phyloP scores from a whole-genome alignment of 768 basidiomycete species.

The Chalciporus piperatus region DNA sequence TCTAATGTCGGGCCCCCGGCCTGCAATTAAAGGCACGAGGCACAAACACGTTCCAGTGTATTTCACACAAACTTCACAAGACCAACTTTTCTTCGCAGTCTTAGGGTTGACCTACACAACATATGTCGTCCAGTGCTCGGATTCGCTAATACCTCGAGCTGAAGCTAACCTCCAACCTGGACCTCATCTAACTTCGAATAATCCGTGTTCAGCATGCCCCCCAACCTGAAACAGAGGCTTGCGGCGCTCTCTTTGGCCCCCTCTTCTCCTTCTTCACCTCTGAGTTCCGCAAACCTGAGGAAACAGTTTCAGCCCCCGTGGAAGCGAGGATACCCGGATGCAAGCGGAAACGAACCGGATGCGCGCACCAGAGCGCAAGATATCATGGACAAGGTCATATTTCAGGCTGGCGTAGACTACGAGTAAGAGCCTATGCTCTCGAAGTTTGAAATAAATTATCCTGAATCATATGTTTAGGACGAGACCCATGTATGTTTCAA shows the following conservation, averaged over 20 bases:
- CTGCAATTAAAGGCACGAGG: neutral
- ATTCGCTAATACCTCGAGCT: neutral
- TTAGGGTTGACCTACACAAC: slow-evolving; percentile 4
- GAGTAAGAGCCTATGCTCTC: slow-evolving; percentile 54
- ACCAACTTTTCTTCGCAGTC: slow-evolving; percentile 1
- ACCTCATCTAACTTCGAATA: neutral
- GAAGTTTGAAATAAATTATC: slow-evolving; percentile 7
- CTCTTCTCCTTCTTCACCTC: slow-evolving; percentile 45
- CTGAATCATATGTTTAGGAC: slow-evolving; percentile 50
- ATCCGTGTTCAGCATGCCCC: slow-evolving; percentile 18
- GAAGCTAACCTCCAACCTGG: neutral
- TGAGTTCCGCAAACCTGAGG: slow-evolving; percentile 20
- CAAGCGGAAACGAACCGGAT: slow-evolving; percentile 24
- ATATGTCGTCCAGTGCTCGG: slow-evolving; percentile 9
- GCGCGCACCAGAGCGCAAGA: slow-evolving; percentile 52
- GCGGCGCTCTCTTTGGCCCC: slow-evolving; percentile 57
- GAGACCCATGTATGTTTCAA: slow-evolving; percentile 69
- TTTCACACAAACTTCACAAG: neutral
- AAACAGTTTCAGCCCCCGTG: slow-evolving; percentile 54
- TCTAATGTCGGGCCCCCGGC: neutral
- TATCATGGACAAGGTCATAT: slow-evolving; percentile 70
- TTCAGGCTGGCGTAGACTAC: slow-evolving; percentile 87
- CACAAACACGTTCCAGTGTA: slow-evolving; percentile 4
- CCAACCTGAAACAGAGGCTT: slow-evolving; percentile 64
- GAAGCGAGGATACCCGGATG: slow-evolving; percentile 38